A percentile compares a stretch with the other conserved stretches of the same genome.
phyloP scores from a whole-genome alignment of 2,329 filamentous ascomycete species.

The Sphaerulina vaccinii region DNA sequence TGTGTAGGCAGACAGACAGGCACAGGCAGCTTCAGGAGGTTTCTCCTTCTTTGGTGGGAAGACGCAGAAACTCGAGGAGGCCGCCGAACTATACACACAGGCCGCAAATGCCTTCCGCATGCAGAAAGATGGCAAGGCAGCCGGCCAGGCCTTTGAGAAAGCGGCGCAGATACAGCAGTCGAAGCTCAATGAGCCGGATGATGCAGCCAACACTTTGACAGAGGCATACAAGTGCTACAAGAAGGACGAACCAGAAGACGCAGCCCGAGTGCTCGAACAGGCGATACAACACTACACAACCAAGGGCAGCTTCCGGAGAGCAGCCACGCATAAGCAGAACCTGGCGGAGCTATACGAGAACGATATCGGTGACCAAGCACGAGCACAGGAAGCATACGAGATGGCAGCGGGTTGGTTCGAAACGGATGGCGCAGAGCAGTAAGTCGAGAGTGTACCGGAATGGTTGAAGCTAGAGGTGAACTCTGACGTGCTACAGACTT shows the following conservation, averaged over 20 bases:
- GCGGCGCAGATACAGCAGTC: constrained; percentile 77
- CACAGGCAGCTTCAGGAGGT: constrained; percentile 70
- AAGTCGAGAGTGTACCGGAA: constrained; percentile 41
- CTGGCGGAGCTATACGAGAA: constrained; percentile 82
- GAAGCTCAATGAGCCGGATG: constrained; percentile 85
- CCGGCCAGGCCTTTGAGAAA: constrained; percentile 79
- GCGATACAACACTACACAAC: constrained; percentile 83
- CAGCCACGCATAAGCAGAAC: constrained; percentile 86
- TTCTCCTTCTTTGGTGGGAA: constrained; percentile 88
- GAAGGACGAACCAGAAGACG: constrained; percentile 79
- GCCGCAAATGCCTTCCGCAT: constrained; percentile 90
- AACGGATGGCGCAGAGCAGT: constrained; percentile 79
- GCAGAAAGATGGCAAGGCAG: constrained; percentile 81
- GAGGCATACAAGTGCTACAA: constrained; percentile 96
- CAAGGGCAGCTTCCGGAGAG: constrained; percentile 87
- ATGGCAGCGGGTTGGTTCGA: constrained; percentile 87
- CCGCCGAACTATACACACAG: constrained; percentile 81
- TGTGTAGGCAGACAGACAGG: constrained; percentile 80
- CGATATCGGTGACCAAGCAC: constrained; percentile 73
- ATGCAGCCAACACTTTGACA: constrained; percentile 81
- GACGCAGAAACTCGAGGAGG: constrained; percentile 85
- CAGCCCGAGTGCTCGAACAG: constrained; percentile 73
- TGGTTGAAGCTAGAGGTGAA: neutral
- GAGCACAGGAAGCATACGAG: constrained; percentile 80
- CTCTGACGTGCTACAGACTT: constrained; percentile 53